Percentiles rank a stretch among this genome's conserved stretches.
phyloP scores from a whole-genome alignment of 2,329 filamentous ascomycete genomes.

The Apiospora kogelbergensis region DNA sequence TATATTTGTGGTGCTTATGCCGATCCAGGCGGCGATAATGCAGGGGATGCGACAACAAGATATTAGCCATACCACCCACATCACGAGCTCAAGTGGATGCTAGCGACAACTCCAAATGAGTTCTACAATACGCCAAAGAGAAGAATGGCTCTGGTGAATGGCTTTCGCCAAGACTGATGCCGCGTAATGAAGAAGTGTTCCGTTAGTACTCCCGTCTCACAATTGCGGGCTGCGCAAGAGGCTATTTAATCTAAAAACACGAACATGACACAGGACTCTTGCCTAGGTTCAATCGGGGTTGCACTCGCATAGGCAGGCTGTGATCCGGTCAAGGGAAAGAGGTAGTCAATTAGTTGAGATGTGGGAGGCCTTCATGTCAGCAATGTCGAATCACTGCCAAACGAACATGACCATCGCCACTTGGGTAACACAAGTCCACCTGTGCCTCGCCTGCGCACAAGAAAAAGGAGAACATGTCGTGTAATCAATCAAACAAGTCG shows the following conservation, averaged over 20 bases:
- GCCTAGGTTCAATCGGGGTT: not conserved
- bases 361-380: not conserved
- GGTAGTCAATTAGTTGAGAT: not conserved
- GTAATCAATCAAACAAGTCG: not conserved
- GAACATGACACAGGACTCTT: not conserved
- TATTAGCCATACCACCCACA: too few species aligned
- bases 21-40: too few species aligned
- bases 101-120: too few species aligned
- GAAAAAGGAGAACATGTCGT: not conserved
- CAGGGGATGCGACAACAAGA: too few species aligned
- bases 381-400: not conserved
- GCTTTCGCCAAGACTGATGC: too few species aligned
- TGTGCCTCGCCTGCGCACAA: not conserved
- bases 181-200: too few species aligned
- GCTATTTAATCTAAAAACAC: too few species aligned
- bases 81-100: too few species aligned
- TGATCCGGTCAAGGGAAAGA: not conserved
- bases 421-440: not conserved
- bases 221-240: too few species aligned
- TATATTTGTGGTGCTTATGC: not conserved
- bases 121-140: too few species aligned
- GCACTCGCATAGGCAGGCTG: not conserved
- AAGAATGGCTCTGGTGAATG: too few species aligned
- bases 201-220: too few species aligned
- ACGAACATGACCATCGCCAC: not conserved